Conservation (phyloP, 768 basidiomycete genomes). For the Mycena albidolilacea region DNA sequence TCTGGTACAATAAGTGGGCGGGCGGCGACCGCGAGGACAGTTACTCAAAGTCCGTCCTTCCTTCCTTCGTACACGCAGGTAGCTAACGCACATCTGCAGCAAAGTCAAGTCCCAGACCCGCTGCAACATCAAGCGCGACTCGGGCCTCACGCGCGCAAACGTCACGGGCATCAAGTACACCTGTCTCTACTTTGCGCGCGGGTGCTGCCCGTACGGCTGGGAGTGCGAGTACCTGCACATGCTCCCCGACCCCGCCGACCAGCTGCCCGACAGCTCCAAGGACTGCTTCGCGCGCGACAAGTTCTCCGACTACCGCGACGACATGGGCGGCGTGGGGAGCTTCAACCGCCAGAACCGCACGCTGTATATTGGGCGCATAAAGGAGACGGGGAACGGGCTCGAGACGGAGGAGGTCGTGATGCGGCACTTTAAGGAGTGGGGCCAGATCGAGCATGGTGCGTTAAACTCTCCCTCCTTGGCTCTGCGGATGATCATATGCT, state of each 20-base stretch:
- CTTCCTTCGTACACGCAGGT: conserved; percentile 2
- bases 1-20: conserved; percentile 99
- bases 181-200: conserved; percentile 96
- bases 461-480: conserved; percentile 37
- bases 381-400: conserved; percentile 88
- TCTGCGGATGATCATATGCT: neutral
- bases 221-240: conserved; percentile 97
- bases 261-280: conserved; percentile 91
- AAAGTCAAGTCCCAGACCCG: conserved; percentile 96
- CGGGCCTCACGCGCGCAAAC: conserved; percentile 95
- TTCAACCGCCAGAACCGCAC: conserved; percentile 96
- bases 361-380: conserved; percentile 94
- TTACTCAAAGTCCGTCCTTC: conserved; percentile 86
- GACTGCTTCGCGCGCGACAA: conserved; percentile 98
- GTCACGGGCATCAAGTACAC: conserved; percentile 93
- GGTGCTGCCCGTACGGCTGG: conserved; percentile 98
- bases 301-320: conserved; percentile 97
- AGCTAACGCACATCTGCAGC: conserved; percentile 55
- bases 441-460: conserved; percentile 92
- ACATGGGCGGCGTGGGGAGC: conserved; percentile 99
- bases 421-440: conserved; percentile 97
- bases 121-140: conserved; percentile 89
- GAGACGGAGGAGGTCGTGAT: conserved; percentile 94
- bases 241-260: conserved; percentile 78
- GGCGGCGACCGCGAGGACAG: conserved; percentile 98